Percentiles rank a stretch among this genome's conserved stretches.
phyloP scores from a whole-genome alignment of 805 yeast genomes.

The Metschnikowia corniflorae region DNA sequence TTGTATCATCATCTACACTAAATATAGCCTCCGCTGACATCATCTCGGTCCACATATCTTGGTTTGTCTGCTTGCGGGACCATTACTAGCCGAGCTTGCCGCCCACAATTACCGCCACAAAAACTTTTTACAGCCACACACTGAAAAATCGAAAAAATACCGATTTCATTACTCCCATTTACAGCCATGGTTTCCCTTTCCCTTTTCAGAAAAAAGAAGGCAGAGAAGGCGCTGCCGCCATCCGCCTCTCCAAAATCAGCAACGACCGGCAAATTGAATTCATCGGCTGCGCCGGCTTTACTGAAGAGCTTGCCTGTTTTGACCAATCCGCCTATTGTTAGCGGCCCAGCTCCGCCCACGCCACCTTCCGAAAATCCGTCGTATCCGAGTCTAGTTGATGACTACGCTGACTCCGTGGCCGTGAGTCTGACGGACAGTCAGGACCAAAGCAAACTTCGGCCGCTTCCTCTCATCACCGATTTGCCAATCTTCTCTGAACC shows the following conservation, averaged over 20 bases:
- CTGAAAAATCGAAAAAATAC: too few relatives aligned
- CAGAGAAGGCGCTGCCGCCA: not conserved
- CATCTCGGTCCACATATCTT: too few relatives aligned
- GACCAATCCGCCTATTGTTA: not conserved
- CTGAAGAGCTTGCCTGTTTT: constrained; percentile 1
- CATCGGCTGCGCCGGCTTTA: not conserved
- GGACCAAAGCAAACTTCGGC: constrained; percentile 6
- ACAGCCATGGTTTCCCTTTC: constrained; percentile 9
- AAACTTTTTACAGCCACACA: too few relatives aligned
- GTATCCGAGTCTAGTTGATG: constrained; percentile 4
- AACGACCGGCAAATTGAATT: not conserved
- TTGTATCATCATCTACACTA: too few relatives aligned
- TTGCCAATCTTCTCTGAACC: constrained; percentile 11
- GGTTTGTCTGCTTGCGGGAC: too few relatives aligned
- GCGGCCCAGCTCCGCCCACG: constrained; percentile 1
- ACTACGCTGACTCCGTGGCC: constrained; percentile 1
- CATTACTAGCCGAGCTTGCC: too few relatives aligned
- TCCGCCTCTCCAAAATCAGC: not conserved
- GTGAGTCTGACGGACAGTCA: constrained; percentile 4
- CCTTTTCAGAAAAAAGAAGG: constrained; percentile 7
- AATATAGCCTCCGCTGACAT: too few relatives aligned
- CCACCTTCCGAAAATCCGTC: constrained; percentile 2
- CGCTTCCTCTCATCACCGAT: constrained; percentile 13
- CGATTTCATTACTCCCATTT: too few relatives aligned
- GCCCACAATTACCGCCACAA: too few relatives aligned